These are phyloP conservation scores for Neonothopanus nambi DNA, from an alignment of 1,284 basidiomycete species.

Conservation along the genomic window DNA sequence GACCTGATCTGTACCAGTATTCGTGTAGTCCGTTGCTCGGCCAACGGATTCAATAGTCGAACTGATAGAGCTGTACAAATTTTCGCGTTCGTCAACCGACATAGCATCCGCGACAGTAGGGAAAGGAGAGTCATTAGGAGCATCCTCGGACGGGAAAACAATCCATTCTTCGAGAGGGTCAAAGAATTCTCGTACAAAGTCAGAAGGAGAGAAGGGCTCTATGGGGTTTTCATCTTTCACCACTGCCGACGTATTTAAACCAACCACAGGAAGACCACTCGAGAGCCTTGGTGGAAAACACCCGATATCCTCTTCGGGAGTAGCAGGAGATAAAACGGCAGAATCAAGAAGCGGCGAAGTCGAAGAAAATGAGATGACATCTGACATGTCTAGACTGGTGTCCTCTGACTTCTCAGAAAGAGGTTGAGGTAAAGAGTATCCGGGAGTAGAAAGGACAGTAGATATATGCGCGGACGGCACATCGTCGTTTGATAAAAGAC, in stretches of 20 bases:
- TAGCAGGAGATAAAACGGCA: not conserved
- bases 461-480: too few species aligned
- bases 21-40: not conserved
- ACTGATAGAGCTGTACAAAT: slow-evolving; percentile 4
- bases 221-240: not conserved
- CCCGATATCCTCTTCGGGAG: not conserved
- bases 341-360: not conserved
- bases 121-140: not conserved
- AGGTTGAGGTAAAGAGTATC: too few species aligned
- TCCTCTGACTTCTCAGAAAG: too few species aligned
- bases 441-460: too few species aligned
- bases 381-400: not conserved
- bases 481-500: too few species aligned
- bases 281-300: not conserved
- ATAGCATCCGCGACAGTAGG: not conserved
- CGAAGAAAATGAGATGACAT: not conserved
- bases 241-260: not conserved
- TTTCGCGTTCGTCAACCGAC: slow-evolving; percentile 1
- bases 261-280: not conserved
- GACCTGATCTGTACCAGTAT: not conserved
- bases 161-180: slow-evolving; percentile 6
- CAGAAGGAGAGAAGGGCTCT: slow-evolving; percentile 10
- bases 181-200: slow-evolving; percentile 12
- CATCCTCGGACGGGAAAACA: not conserved
- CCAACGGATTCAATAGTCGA: slow-evolving; percentile 1